Evolutionary conservation across 108 stramenopile species (phyloP).

Genomic region (Cyclotella baltica): DNA sequence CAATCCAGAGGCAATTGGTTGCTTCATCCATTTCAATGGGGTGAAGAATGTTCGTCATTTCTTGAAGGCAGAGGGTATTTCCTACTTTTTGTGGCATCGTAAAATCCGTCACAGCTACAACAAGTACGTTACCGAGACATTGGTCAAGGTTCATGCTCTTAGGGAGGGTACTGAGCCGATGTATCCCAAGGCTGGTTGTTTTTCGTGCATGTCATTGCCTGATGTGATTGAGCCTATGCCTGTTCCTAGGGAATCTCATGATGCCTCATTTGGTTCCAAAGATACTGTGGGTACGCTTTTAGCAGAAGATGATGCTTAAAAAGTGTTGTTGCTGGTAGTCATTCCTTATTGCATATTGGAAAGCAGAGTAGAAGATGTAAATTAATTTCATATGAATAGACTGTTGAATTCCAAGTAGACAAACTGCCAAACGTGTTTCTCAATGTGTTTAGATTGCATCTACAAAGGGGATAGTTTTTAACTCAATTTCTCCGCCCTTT

Average conservation of each 20-base stretch:
- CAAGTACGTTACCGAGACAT: slow-evolving; percentile 7
- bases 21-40: slow-evolving; percentile 17
- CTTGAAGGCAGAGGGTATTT: background rate
- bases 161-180: background rate
- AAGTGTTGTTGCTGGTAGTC: no score
- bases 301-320: no score
- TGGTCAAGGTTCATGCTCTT: slow-evolving; percentile 16
- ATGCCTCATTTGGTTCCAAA: background rate
- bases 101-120: slow-evolving; percentile 3
- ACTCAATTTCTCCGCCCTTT: no score
- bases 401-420: no score
- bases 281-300: background rate
- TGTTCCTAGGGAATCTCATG: background rate
- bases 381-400: no score
- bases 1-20: slow-evolving; percentile 18
- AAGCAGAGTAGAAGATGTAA: no score
- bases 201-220: slow-evolving; percentile 12
- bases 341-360: no score
- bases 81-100: background rate
- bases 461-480: no score
- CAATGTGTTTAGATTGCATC: no score
- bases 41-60: slow-evolving; percentile 2
- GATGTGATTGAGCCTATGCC: slow-evolving; percentile 4
- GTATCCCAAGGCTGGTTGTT: background rate
- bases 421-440: no score